Conservation (phyloP, 1,139 yeast genomes). For the Magnusiomyces tetraspermus region DNA sequence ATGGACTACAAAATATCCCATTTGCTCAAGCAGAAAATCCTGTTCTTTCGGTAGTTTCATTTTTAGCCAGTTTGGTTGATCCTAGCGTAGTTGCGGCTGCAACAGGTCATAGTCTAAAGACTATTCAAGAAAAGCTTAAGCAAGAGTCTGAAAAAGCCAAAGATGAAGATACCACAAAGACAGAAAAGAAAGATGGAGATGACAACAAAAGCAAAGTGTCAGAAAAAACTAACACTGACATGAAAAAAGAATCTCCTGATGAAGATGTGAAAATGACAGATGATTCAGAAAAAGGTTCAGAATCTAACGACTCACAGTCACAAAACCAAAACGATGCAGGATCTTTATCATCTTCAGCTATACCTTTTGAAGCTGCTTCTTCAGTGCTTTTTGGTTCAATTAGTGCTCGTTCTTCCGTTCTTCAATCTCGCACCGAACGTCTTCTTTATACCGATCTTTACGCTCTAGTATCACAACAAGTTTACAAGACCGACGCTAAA, state of each 20-base stretch:
- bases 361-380: slow-evolving; percentile 21
- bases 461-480: slow-evolving; percentile 62
- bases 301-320: neutral
- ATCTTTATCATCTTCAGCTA: neutral
- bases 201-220: slow-evolving; percentile 7
- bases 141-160: slow-evolving; percentile 23
- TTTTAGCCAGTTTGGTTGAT: slow-evolving; percentile 77
- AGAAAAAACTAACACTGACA: slow-evolving; percentile 5
- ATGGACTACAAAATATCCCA: slow-evolving; percentile 68
- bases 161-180: slow-evolving; percentile 17
- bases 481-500: slow-evolving; percentile 69
- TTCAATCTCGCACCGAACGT: slow-evolving; percentile 75
- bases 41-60: slow-evolving; percentile 79
- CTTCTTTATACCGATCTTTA: slow-evolving; percentile 43
- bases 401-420: slow-evolving; percentile 76
- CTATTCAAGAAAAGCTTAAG: slow-evolving; percentile 39
- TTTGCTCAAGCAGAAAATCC: slow-evolving; percentile 85
- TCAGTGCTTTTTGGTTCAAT: slow-evolving; percentile 35
- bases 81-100: slow-evolving; percentile 86
- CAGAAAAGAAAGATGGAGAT: slow-evolving; percentile 10
- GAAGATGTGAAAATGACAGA: slow-evolving; percentile 6
- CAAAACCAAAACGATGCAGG: neutral
- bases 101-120: slow-evolving; percentile 33
- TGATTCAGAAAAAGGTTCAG: neutral
- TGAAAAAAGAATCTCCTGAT: slow-evolving; percentile 14